Evolutionary conservation across 805 yeast genomes (phyloP), one percentile per base, ranked within the genome.

Genomic region (Kodamaea fukazawae): DNA sequence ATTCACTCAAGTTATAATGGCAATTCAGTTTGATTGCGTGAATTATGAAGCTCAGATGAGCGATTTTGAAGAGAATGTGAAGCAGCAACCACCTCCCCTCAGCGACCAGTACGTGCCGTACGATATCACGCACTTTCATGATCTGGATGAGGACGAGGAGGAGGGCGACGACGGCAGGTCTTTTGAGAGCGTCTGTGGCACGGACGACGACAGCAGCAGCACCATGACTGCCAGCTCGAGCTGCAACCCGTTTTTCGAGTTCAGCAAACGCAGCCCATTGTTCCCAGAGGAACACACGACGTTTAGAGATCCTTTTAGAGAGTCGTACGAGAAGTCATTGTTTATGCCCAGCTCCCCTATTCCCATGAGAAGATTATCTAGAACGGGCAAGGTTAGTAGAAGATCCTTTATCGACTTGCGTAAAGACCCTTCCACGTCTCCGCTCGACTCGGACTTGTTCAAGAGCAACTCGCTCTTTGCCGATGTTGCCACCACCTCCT

Each of bases 51-150:
- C 23, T 20, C 23, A 6, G 23, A 20, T 20, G 23, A 20, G 23
- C 8, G 23, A 20, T 6, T 20, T 20, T 20, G 23, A 20, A 5
- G 23, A 20, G 5, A 20, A 20, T 20, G 23, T 20, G 23, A 20
- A 20, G 8, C 23, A 20, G 23, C 23, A 20, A 11, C 7, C 9
- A 10, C 33, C 42, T 2, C 38, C 38, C 6, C 27, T 39, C 16
- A 33, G 38, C 15, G 42, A 39, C 31, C 34, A 39, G 34, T 39
- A 39, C 29, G 42, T 39, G 25, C 42, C 42, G 11, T 39, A 34
- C 20, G 42, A 39, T 26, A 29, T 39, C 31, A 39, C 42, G 13
- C 32, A 32, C 8, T 38, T 38, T 10, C 22, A 38, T 28, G 36
- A 38, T 7, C 30, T 25, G 30, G 42, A 38, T 14, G 28, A 32